Evolutionary conservation across 208 protist genomes (phyloP).

Genomic region (Wallacemonas rigidus): DNA sequence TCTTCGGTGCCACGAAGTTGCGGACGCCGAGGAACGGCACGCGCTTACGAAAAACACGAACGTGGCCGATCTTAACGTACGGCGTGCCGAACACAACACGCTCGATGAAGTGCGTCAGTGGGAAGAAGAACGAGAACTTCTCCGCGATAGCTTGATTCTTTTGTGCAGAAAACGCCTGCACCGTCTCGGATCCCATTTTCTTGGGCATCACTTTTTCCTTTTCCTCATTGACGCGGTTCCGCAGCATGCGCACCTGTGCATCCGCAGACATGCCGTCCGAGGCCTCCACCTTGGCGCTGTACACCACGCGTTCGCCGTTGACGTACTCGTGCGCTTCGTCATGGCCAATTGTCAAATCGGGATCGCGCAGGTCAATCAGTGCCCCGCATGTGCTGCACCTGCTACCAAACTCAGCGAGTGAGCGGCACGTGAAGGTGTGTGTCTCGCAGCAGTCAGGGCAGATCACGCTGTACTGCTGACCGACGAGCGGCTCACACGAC

Average conservation of each 20-base stretch:
- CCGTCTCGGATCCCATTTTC: slow-evolving; percentile 63
- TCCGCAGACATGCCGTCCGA: slow-evolving; percentile 52
- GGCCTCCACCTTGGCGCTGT: slow-evolving; percentile 62
- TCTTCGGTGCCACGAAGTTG: slow-evolving; percentile 67
- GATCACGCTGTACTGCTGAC: slow-evolving; percentile 61
- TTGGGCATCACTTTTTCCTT: slow-evolving; percentile 59
- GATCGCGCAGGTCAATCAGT: slow-evolving; percentile 72
- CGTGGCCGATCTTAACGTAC: slow-evolving; percentile 61
- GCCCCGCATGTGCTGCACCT: slow-evolving; percentile 61
- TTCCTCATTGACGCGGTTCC: slow-evolving; percentile 46
- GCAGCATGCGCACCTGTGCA: slow-evolving; percentile 55
- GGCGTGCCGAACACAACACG: slow-evolving; percentile 77
- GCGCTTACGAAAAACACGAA: slow-evolving; percentile 77
- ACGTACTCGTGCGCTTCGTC: slow-evolving; percentile 28
- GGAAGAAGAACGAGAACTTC: slow-evolving; percentile 70
- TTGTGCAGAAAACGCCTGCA: slow-evolving; percentile 67
- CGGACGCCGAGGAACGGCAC: slow-evolving; percentile 62
- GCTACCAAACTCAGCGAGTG: slow-evolving; percentile 50
- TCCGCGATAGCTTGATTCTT: slow-evolving; percentile 58
- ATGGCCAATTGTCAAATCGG: slow-evolving; percentile 40
- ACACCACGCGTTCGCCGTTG: slow-evolving; percentile 27
- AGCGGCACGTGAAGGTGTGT: slow-evolving; percentile 65
- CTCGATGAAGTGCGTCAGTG: slow-evolving; percentile 69
- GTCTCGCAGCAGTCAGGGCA: slow-evolving; percentile 70
- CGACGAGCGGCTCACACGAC: slow-evolving; percentile 36